Conservation (phyloP, 2,329 filamentous ascomycete genomes). For the Ophiostoma ulmi region DNA sequence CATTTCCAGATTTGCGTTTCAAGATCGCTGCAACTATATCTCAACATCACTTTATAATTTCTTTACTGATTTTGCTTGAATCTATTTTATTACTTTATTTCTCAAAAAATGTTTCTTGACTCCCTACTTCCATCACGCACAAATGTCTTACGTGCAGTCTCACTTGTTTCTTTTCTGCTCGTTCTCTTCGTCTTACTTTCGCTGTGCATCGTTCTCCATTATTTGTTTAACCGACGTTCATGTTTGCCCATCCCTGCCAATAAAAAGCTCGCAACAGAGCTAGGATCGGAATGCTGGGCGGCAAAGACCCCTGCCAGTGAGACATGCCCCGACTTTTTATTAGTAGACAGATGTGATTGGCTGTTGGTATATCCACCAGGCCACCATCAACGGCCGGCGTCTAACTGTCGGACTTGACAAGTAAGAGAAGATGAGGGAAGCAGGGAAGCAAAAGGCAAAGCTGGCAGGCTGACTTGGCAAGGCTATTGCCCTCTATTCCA, state of each 20-base stretch:
- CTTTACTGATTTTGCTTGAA: too few relatives aligned
- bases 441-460: too few relatives aligned
- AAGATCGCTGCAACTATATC: too few relatives aligned
- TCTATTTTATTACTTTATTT: too few relatives aligned
- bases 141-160: too few relatives aligned
- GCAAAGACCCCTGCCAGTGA: slow-evolving; percentile 1
- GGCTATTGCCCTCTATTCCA: neutral
- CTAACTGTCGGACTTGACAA: neutral
- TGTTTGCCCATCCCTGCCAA: neutral
- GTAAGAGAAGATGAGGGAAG: too few relatives aligned
- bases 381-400: neutral
- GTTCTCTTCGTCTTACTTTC: too few relatives aligned
- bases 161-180: too few relatives aligned
- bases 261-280: neutral
- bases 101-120: too few relatives aligned
- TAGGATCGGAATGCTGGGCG: neutral
- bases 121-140: too few relatives aligned
- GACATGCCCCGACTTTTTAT: neutral
- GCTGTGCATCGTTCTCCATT: neutral
- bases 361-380: neutral
- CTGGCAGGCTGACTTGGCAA: neutral
- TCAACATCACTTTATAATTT: too few relatives aligned
- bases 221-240: neutral
- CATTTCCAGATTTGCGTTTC: too few relatives aligned
- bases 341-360: neutral